phyloP scores from a whole-genome alignment of 129 eudicot genomes.

The Sambucus nigra region DNA sequence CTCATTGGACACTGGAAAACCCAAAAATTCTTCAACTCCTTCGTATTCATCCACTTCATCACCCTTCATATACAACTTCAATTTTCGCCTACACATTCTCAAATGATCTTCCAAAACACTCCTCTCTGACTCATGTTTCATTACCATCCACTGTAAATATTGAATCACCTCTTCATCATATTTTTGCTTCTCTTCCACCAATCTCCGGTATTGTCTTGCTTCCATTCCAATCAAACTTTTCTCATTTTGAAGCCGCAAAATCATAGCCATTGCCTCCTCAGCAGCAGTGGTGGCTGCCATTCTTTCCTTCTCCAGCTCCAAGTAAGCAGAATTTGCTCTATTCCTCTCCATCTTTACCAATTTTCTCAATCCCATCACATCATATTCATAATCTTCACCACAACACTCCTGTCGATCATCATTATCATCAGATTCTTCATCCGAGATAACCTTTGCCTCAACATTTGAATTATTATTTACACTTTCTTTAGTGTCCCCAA shows the following conservation, averaged over 20 bases:
- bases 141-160: conserved; percentile 69
- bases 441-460: background rate
- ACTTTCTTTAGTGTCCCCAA: conserved; percentile 25
- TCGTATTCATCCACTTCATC: conserved; percentile 38
- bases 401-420: conserved; percentile 17
- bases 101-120: conserved; percentile 48
- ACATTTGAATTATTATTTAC: background rate
- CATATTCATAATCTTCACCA: conserved; percentile 45
- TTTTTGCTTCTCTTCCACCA: conserved; percentile 61
- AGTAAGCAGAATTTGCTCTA: conserved; percentile 34
- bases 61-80: conserved; percentile 29
- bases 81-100: conserved; percentile 37
- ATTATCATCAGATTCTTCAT: conserved; percentile 12
- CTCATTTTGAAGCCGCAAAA: conserved; percentile 78
- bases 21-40: conserved; percentile 21
- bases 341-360: conserved; percentile 54
- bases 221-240: conserved; percentile 64
- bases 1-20: conserved; percentile 20
- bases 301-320: conserved; percentile 75
- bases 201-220: conserved; percentile 44
- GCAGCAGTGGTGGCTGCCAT: conserved; percentile 70
- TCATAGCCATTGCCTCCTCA: conserved; percentile 91
- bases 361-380: conserved; percentile 40
- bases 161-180: conserved; percentile 83
- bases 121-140: conserved; percentile 61